Conservation (phyloP, 2,329 filamentous ascomycete species). For the Teratosphaeria zuluensis region DNA sequence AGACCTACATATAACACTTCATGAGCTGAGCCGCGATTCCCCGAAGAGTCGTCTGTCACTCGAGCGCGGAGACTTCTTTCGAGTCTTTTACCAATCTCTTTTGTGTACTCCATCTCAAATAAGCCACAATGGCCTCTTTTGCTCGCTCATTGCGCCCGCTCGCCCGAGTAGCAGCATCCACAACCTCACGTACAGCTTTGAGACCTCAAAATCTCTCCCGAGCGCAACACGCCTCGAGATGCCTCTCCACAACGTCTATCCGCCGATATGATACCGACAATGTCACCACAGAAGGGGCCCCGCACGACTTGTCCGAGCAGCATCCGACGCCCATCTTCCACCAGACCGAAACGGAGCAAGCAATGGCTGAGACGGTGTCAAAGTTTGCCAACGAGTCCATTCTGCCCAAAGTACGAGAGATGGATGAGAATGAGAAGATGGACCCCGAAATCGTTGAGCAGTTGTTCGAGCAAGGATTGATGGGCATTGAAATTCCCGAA, state of each 20-base stretch:
- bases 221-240: constrained; percentile 22
- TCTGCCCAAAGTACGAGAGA: constrained; percentile 83
- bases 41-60: too few species aligned
- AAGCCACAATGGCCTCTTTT: constrained; percentile 21
- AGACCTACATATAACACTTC: too few species aligned
- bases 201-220: constrained; percentile 3
- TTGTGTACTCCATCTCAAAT: background rate
- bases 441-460: constrained; percentile 80
- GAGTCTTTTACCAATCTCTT: too few species aligned
- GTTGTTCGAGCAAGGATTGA: constrained; percentile 92
- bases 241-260: constrained; percentile 33
- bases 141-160: constrained; percentile 24
- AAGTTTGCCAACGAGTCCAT: constrained; percentile 88
- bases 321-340: constrained; percentile 88
- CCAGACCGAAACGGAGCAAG: constrained; percentile 76
- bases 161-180: constrained; percentile 19
- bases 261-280: constrained; percentile 25
- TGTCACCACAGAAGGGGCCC: constrained; percentile 27
- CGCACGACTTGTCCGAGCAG: constrained; percentile 58
- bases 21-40: too few species aligned
- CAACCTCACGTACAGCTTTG: constrained; percentile 9
- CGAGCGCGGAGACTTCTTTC: too few species aligned
- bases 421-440: constrained; percentile 96
- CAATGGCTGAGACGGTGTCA: constrained; percentile 82
- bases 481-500: constrained; percentile 96